These are phyloP conservation scores for Monosporascus sp. DNA, from an alignment of 2,329 filamentous ascomycete genomes.

Conservation along the genomic window DNA sequence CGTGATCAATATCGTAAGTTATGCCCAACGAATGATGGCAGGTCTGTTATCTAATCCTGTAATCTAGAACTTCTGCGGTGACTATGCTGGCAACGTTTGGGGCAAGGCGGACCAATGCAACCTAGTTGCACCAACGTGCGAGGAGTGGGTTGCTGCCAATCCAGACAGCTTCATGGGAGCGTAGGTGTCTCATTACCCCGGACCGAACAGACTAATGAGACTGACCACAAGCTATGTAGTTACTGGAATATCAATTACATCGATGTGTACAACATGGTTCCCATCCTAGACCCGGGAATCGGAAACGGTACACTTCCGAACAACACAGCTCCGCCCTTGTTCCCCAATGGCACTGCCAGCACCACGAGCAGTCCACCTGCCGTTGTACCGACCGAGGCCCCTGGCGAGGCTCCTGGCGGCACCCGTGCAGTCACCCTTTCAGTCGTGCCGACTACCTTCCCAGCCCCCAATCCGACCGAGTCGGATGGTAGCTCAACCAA, in stretches of 20 bases:
- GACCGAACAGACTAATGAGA: background rate
- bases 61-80: conserved; percentile 64
- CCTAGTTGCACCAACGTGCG: conserved; percentile 36
- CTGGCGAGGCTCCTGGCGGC: conserved; percentile 7
- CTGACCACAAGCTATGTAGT: conserved; percentile 13
- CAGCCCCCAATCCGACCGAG: conserved; percentile 15
- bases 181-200: conserved; percentile 16
- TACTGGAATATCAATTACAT: conserved; percentile 52
- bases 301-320: conserved; percentile 1
- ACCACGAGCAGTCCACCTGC: conserved; percentile 1
- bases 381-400: background rate
- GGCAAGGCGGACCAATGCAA: conserved; percentile 31
- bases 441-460: conserved; percentile 7
- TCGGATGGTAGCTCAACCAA: conserved; percentile 8
- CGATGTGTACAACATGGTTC: conserved; percentile 34
- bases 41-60: background rate
- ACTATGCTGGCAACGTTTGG: conserved; percentile 57
- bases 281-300: conserved; percentile 1
- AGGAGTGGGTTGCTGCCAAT: conserved; percentile 40
- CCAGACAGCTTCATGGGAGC: conserved; percentile 36
- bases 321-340: conserved; percentile 1
- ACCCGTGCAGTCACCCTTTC: conserved; percentile 23
- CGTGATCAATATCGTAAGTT: conserved; percentile 59
- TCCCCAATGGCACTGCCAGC: conserved; percentile 1
- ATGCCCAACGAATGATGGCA: background rate